Percentiles rank a stretch among this genome's conserved stretches.
Evolutionary conservation across 768 basidiomycete genomes (phyloP).

Genomic region (Candolleomyces efflorescens): DNA sequence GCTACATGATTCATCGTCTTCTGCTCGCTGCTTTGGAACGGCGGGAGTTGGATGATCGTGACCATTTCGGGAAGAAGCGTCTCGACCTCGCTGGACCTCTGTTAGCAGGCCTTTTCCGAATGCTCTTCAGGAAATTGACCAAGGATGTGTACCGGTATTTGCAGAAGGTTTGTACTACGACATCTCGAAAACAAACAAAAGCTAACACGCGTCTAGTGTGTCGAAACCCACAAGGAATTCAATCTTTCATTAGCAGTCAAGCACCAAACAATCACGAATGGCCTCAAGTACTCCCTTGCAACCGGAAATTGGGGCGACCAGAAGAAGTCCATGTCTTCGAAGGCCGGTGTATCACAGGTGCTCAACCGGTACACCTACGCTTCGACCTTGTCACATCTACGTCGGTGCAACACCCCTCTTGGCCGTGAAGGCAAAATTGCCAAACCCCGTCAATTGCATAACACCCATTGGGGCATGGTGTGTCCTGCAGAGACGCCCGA

Average conservation of each 20-base stretch:
- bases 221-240: slow-evolving; percentile 95
- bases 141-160: slow-evolving; percentile 96
- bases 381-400: slow-evolving; percentile 95
- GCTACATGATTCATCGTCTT: slow-evolving; percentile 98
- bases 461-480: slow-evolving; percentile 99
- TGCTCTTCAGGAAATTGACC: slow-evolving; percentile 95
- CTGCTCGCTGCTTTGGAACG: slow-evolving; percentile 91
- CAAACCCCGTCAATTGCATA: slow-evolving; percentile 97
- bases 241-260: slow-evolving; percentile 89
- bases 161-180: slow-evolving; percentile 68
- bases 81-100: slow-evolving; percentile 94
- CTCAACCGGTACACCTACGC: slow-evolving; percentile 98
- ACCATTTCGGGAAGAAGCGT: slow-evolving; percentile 98
- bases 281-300: slow-evolving; percentile 94
- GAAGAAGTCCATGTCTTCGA: slow-evolving; percentile 96
- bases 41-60: slow-evolving; percentile 95
- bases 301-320: slow-evolving; percentile 99
- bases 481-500: slow-evolving; percentile 99
- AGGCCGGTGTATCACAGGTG: slow-evolving; percentile 98
- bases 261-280: slow-evolving; percentile 96
- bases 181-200: slow-evolving; percentile 4
- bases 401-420: slow-evolving; percentile 96
- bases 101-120: slow-evolving; percentile 94
- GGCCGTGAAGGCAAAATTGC: slow-evolving; percentile 99
- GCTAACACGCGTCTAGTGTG: slow-evolving; percentile 59